Evolutionary conservation across 352 stramenopile species (phyloP).

Genomic region (Phytophthora capsici): DNA sequence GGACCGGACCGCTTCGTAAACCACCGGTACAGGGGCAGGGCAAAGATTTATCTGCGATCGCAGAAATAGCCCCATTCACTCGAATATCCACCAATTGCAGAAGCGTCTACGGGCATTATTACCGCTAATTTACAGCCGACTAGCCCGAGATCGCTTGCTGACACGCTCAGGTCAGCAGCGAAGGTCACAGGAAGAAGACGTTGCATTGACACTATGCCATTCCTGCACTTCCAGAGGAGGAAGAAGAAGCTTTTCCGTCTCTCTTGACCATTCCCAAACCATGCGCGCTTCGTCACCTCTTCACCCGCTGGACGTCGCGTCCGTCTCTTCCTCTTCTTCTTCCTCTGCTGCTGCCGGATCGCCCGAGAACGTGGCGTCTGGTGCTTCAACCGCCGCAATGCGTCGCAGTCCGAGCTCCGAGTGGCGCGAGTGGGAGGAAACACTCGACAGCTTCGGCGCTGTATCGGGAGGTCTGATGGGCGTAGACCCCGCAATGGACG

Average conservation of each 20-base stretch:
- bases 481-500: constrained; percentile 42
- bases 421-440: constrained; percentile 51
- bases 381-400: constrained; percentile 12
- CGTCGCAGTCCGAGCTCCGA: constrained; percentile 44
- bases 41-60: background rate
- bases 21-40: constrained; percentile 11
- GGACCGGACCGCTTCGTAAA: constrained; percentile 14
- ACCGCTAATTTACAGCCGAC: background rate
- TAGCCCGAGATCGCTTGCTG: constrained; percentile 1
- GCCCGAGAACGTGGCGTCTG: background rate
- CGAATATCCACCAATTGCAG: background rate
- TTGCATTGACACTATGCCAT: background rate
- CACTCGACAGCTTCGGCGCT: constrained; percentile 36
- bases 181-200: no score
- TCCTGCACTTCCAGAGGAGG: constrained; percentile 6
- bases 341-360: constrained; percentile 12
- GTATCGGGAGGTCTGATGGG: constrained; percentile 12
- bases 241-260: constrained; percentile 2
- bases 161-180: constrained; percentile 2
- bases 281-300: constrained; percentile 36
- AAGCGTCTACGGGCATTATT: background rate
- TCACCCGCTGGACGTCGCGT: constrained; percentile 20
- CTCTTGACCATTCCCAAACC: background rate
- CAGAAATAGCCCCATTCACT: background rate
- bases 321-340: constrained; percentile 22